Conservation (phyloP, 345 rosid genomes). For the Garcia nutans region DNA sequence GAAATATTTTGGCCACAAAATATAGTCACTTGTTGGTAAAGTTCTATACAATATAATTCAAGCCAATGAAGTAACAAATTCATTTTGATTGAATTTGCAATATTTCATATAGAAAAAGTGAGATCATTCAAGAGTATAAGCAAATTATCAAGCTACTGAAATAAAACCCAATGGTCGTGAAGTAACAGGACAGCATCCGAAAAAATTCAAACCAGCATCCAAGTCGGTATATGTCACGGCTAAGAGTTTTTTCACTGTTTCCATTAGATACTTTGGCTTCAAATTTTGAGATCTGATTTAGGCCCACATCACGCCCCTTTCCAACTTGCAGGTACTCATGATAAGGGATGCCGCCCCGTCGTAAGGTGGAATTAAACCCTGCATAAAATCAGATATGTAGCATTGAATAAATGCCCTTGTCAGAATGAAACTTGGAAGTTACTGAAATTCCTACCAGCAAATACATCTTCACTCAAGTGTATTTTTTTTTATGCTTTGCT, state of each 20-base stretch:
- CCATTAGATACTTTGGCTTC: constrained; percentile 99
- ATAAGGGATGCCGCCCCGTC: constrained; percentile 80
- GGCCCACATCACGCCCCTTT: constrained; percentile 97
- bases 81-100: background rate
- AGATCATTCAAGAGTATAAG: constrained; percentile 2
- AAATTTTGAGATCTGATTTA: constrained; percentile 91
- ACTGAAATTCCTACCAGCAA: constrained; percentile 58
- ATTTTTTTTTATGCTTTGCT: constrained; percentile 95
- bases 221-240: constrained; percentile 90
- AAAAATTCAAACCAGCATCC: constrained; percentile 89
- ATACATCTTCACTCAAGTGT: constrained; percentile 91
- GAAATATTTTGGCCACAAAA: no score
- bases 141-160: constrained; percentile 81
- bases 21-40: no score
- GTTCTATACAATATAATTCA: no score
- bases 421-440: constrained; percentile 15
- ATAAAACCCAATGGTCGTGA: constrained; percentile 94
- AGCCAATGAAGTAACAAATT: no score
- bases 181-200: constrained; percentile 92
- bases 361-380: constrained; percentile 79
- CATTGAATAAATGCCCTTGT: constrained; percentile 11
- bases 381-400: constrained; percentile 25
- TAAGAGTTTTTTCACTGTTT: constrained; percentile 88
- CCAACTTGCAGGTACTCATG: constrained; percentile 96
- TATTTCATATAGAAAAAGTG: background rate